Base-by-base conservation (phyloP, 1,284 basidiomycete species). In the Leccinum pachyderme region DNA sequence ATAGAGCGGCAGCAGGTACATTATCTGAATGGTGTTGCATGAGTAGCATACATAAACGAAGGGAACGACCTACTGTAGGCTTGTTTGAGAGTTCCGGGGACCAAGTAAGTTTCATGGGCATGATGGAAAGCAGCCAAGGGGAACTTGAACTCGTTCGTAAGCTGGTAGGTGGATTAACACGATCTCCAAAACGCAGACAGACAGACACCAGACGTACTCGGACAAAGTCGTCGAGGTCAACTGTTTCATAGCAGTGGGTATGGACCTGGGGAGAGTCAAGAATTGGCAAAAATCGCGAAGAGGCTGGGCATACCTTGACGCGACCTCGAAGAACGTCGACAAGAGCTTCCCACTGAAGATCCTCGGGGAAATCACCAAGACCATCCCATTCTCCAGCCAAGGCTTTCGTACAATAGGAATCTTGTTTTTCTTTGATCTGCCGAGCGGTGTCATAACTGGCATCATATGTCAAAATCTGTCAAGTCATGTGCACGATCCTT, bases 241-340 rank as follows among this genome's bases (percentile, higher is more conserved):
- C 84, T 9, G 88, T 79, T 72, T 90, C 86, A 58, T 91, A 91
- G 61, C 89, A 92, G 63, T 93, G 89, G 43, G 82, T 83, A 62
- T 92, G 87, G 56, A 94, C 79, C 82, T 91, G 15, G 33, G 24
- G 41, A 31, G 39, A n/a, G 35, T 57, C 4, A 47, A 31, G 44
- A 15, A 32, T 54, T 5, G 54, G 33, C 8, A 9, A 31, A 47
- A 46, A 27, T 15, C 45, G 32, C 7, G 13, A 46, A 13, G 18
- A 18, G 22, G 7, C 11, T 29, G 4, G 28, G 27, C 24, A 24
- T 29, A 83, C 86, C 77, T 89, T 90, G 58, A 91, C 89, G 24
- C 80, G 77, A 8, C 86, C 91, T 47, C 95, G 78, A 25, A 97
- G 77, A 6, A 95, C 90, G 61, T 95, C 94, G 5, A 95, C 89